Evolutionary conservation across 345 rosid genomes (phyloP).

Genomic region (Dovyalis caffra): DNA sequence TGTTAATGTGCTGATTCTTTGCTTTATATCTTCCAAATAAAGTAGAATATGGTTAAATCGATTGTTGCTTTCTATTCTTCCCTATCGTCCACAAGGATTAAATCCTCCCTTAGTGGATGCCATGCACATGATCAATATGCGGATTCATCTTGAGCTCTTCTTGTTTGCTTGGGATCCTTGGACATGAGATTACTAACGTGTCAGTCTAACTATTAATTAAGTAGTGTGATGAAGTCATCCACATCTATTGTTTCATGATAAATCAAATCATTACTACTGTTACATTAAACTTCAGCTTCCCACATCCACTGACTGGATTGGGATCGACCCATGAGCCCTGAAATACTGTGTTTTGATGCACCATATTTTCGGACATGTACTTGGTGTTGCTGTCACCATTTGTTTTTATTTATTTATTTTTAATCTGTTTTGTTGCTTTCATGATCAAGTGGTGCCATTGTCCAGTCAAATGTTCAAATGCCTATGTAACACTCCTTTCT

Average conservation of each 20-base stretch:
- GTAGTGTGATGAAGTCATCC: neutral
- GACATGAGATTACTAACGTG: neutral
- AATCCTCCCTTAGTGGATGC: neutral
- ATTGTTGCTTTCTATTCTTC: slow-evolving; percentile 24
- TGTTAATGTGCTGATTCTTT: slow-evolving; percentile 29
- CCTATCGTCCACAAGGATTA: slow-evolving; percentile 1
- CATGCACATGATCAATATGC: neutral
- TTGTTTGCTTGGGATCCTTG: neutral
- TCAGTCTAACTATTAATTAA: neutral
- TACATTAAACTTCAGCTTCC: neutral
- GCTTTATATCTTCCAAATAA: slow-evolving; percentile 24
- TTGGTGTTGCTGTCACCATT: neutral
- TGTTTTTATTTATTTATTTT: neutral
- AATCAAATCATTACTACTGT: neutral
- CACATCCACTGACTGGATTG: neutral
- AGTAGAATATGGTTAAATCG: slow-evolving; percentile 14
- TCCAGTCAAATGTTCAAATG: neutral
- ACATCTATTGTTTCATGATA: neutral
- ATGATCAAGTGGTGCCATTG: neutral
- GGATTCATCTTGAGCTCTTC: neutral
- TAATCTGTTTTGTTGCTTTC: neutral
- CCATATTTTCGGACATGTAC: neutral
- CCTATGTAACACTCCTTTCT: neutral
- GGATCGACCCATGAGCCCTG: neutral
- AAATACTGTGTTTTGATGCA: neutral